Base-by-base conservation (phyloP, 805 yeast genomes). In the Nakazawaea peltata region DNA sequence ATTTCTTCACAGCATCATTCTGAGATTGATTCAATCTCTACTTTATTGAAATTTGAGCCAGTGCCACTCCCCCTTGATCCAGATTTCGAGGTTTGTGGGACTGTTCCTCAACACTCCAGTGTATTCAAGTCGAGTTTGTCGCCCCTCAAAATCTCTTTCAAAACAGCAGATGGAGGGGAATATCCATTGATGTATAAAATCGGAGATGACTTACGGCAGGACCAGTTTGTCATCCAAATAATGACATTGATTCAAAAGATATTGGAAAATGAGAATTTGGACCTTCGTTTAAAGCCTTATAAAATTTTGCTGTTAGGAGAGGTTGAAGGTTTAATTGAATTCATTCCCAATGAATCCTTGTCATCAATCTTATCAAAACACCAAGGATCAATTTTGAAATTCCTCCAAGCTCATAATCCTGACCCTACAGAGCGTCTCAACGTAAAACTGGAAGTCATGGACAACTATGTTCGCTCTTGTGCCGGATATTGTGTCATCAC, bases 401-500 rank as follows among this genome's bases (percentile, higher is more conserved):
- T 69, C 47, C 61, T 92, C 32, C 73, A 71, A 44, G 62, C 67
- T 19, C 81, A 85, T 44, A 78, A 78, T 41, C 81, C 81, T 0
- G 81, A 76, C 46, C 48, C 57, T 17, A 29, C 45, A 19, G 42
- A 65, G 38, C 52, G 69, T 30, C 56, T 69, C 34, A 72, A 71
- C 0, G 77, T 83, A 1, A 62, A 68, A 9, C 57, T 75, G 0
- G 73, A 71, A 44, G 84, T 78, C 0, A 85, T 92, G 95, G 97
- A 92, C 48, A 90, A 83, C 44, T 92, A 84, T 58, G 90, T 92
- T 5, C 75, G 88, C 44, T 85, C 96, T 3, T 86, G 97, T 53
- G 97, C 99, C 17, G 99, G 98, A 0, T 92, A 92, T 52, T 92
- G 97, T 63, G 97, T 92, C 1, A 83, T 92, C 17, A 92, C 98